These are phyloP conservation scores for Nidularia pulvinata DNA, from an alignment of 768 basidiomycete genomes.

Conservation along the genomic window DNA sequence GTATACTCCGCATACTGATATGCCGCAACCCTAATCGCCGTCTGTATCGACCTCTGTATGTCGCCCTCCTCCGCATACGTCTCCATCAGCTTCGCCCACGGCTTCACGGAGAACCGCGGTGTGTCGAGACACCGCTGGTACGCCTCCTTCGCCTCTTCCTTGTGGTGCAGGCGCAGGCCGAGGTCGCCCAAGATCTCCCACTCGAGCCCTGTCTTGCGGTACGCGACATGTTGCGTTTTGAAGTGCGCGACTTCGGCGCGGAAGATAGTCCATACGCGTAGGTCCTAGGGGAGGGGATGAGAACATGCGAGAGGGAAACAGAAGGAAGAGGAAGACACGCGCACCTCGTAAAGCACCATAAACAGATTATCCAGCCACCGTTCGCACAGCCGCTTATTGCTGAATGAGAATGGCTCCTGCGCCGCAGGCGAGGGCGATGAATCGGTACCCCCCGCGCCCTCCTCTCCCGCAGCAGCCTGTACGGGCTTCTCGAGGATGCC, in stretches of 20 bases:
- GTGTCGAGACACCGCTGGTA: conserved; percentile 93
- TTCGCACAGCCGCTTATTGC: conserved; percentile 95
- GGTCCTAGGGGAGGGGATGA: conserved; percentile 52
- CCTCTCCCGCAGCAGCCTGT: conserved; percentile 51
- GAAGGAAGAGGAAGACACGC: conserved; percentile 10
- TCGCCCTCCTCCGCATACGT: conserved; percentile 98
- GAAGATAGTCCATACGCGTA: conserved; percentile 99
- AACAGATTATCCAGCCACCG: conserved; percentile 98
- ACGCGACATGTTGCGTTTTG: conserved; percentile 98
- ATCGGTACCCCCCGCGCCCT: conserved; percentile 30
- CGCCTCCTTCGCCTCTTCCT: conserved; percentile 98
- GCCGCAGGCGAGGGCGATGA: conserved; percentile 22
- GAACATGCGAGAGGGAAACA: conserved; percentile 3
- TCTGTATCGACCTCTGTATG: conserved; percentile 87
- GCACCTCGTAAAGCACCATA: conserved; percentile 96
- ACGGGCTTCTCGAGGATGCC: conserved; percentile 41
- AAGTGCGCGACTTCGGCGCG: conserved; percentile 98
- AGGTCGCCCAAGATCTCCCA: conserved; percentile 99
- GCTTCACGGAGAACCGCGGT: conserved; percentile 85
- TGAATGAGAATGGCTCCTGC: conserved; percentile 84
- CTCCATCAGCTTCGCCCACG: conserved; percentile 93
- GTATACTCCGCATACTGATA: conserved; percentile 92
- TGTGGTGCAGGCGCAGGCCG: conserved; percentile 91
- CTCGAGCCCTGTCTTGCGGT: conserved; percentile 94
- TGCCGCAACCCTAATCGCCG: conserved; percentile 89